These are phyloP conservation scores for Evansstolkia leycettana DNA, from an alignment of 495 filamentous ascomycete genomes.

Conservation along the genomic window DNA sequence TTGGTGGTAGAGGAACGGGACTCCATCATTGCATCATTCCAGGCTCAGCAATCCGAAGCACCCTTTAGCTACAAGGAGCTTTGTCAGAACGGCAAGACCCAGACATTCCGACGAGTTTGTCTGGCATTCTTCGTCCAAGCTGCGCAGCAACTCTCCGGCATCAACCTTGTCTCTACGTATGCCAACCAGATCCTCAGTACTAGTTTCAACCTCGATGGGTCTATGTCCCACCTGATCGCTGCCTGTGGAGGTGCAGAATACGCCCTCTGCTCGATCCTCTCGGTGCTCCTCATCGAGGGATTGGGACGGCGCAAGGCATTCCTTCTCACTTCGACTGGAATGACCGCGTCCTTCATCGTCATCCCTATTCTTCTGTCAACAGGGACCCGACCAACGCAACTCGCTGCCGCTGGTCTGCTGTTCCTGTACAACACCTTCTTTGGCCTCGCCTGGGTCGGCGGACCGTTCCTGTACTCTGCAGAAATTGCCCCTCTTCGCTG, in stretches of 20 bases:
- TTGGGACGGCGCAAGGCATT: neutral
- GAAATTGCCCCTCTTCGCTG: neutral
- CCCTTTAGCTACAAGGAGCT: conserved; percentile 2
- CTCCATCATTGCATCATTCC: conserved; percentile 3
- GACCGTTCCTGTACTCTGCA: neutral
- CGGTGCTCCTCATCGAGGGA: neutral
- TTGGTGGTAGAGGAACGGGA: neutral
- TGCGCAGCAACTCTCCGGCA: conserved; percentile 3
- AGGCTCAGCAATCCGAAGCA: neutral
- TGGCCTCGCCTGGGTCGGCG: neutral
- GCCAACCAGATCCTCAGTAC: conserved; percentile 2
- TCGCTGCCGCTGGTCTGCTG: neutral
- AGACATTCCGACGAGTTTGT: conserved; percentile 2
- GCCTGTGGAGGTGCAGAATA: conserved; percentile 1
- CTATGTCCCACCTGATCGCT: conserved; percentile 3
- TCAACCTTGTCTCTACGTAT: conserved; percentile 4
- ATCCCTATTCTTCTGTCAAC: neutral
- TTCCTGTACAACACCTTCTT: neutral
- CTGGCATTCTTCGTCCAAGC: conserved; percentile 3
- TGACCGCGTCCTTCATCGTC: conserved; percentile 1
- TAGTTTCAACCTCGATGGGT: conserved; percentile 1
- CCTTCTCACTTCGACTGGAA: neutral
- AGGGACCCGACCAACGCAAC: neutral
- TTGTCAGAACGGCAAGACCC: conserved; percentile 1
- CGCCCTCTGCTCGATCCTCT: conserved; percentile 1